phyloP scores from a whole-genome alignment of 176 grass and related monocot genomes.

The Zoysia japonica region DNA sequence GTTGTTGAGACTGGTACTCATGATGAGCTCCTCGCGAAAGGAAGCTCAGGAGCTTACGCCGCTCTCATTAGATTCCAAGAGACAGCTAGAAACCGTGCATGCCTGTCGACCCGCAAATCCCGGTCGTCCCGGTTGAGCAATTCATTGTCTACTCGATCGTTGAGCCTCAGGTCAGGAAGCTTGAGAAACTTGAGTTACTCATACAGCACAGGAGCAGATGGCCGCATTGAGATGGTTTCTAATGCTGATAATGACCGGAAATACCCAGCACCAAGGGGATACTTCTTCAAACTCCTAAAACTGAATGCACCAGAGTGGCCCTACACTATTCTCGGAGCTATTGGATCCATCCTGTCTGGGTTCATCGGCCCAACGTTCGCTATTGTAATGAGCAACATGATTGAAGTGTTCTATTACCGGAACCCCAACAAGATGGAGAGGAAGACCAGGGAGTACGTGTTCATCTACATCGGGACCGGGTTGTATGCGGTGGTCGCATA shows the following conservation, averaged over 20 bases:
- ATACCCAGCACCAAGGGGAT: slow-evolving; percentile 62
- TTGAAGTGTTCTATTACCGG: slow-evolving; percentile 78
- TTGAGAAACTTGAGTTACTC: slow-evolving; percentile 78
- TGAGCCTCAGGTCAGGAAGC: slow-evolving; percentile 78
- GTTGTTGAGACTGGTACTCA: slow-evolving; percentile 79
- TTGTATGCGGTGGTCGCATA: slow-evolving; percentile 72
- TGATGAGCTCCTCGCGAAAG: slow-evolving; percentile 72
- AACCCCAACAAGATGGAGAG: slow-evolving; percentile 75
- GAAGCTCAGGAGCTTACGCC: slow-evolving; percentile 60
- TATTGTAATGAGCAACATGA: slow-evolving; percentile 86
- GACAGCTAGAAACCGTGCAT: slow-evolving; percentile 65
- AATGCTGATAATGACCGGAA: slow-evolving; percentile 72
- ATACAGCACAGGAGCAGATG: slow-evolving; percentile 76
- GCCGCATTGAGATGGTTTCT: slow-evolving; percentile 79
- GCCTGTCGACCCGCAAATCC: slow-evolving; percentile 57
- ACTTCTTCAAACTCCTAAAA: slow-evolving; percentile 78
- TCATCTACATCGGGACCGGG: slow-evolving; percentile 74
- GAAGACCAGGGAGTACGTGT: slow-evolving; percentile 77
- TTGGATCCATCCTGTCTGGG: slow-evolving; percentile 69
- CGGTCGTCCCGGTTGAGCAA: slow-evolving; percentile 64
- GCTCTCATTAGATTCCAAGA: slow-evolving; percentile 78
- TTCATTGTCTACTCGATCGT: slow-evolving; percentile 69
- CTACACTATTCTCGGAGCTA: slow-evolving; percentile 63
- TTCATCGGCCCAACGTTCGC: slow-evolving; percentile 80
- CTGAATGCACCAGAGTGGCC: slow-evolving; percentile 81